phyloP scores from a whole-genome alignment of 345 rosid species.

The Salix purpurea region DNA sequence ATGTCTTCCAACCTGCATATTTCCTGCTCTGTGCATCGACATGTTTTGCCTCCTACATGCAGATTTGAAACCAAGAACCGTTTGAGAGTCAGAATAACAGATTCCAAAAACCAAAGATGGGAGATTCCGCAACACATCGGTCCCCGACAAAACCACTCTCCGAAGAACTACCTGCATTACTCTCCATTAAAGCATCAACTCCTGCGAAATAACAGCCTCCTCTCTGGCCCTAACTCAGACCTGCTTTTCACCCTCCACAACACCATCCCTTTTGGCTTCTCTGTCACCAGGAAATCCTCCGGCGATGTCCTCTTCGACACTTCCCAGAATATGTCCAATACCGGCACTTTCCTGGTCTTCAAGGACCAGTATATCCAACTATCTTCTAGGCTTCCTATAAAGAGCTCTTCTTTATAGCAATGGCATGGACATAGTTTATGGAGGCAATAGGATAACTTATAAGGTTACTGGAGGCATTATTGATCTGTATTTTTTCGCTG shows the following conservation, averaged over 20 bases:
- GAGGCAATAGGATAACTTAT: conserved; percentile 53
- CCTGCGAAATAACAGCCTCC: conserved; percentile 1
- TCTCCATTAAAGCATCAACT: background rate
- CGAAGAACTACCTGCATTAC: background rate
- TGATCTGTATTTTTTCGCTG: conserved; percentile 58
- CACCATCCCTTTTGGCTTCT: conserved; percentile 61
- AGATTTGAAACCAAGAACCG: conserved; percentile 16
- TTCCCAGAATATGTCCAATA: too few species aligned
- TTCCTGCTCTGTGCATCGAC: background rate
- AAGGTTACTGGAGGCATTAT: conserved; percentile 60
- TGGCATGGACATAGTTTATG: conserved; percentile 62
- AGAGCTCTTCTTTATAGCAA: conserved; percentile 49
- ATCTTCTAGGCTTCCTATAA: conserved; percentile 47
- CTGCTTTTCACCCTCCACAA: conserved; percentile 52
- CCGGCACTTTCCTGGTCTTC: conserved; percentile 40
- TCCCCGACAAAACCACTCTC: conserved; percentile 29
- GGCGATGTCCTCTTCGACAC: conserved; percentile 59
- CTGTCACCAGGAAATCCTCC: conserved; percentile 50
- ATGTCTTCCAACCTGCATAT: background rate
- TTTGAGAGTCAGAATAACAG: conserved; percentile 14
- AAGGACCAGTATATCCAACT: conserved; percentile 74
- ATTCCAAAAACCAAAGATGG: conserved; percentile 18
- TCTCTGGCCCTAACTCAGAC: conserved; percentile 46
- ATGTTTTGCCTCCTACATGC: background rate
- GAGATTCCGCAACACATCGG: conserved; percentile 30